Conservation (phyloP, 176 grass and related monocot species). For the Eragrostis nindensis region DNA sequence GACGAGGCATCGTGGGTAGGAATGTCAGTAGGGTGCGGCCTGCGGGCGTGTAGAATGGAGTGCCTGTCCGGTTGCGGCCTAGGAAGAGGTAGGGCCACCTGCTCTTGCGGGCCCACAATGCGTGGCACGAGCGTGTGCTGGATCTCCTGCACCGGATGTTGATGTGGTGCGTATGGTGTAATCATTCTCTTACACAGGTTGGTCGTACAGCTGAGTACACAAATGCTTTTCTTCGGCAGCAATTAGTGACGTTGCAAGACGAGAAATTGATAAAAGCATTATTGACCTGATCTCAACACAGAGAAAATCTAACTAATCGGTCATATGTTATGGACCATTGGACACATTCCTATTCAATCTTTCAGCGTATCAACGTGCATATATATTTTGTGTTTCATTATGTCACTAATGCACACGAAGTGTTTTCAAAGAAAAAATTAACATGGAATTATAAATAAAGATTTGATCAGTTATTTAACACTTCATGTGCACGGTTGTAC, state of each 20-base stretch:
- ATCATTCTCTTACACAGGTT: neutral
- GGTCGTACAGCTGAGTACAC: neutral
- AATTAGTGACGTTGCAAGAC: too few species aligned
- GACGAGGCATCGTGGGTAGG: neutral
- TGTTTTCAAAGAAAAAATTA: too few species aligned
- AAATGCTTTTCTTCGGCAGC: neutral
- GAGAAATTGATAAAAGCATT: too few species aligned
- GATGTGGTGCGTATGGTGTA: neutral
- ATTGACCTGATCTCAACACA: too few species aligned
- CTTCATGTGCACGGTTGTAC: neutral
- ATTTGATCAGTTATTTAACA: neutral
- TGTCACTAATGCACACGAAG: neutral
- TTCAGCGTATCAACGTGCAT: too few species aligned
- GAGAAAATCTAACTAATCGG: too few species aligned
- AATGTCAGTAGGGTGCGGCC: neutral
- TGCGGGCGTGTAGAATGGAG: neutral
- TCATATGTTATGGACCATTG: too few species aligned
- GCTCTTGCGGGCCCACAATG: neutral
- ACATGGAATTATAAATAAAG: neutral
- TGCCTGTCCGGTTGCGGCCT: neutral
- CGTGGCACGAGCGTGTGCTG: neutral
- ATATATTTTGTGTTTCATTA: neutral
- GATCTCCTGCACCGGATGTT: neutral
- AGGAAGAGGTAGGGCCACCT: neutral
- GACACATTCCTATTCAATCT: too few species aligned